Percentiles rank a stretch among this genome's conserved stretches.
These are phyloP conservation scores for Serendipita indica DNA, from an alignment of 768 basidiomycete species.

Conservation along the genomic window DNA sequence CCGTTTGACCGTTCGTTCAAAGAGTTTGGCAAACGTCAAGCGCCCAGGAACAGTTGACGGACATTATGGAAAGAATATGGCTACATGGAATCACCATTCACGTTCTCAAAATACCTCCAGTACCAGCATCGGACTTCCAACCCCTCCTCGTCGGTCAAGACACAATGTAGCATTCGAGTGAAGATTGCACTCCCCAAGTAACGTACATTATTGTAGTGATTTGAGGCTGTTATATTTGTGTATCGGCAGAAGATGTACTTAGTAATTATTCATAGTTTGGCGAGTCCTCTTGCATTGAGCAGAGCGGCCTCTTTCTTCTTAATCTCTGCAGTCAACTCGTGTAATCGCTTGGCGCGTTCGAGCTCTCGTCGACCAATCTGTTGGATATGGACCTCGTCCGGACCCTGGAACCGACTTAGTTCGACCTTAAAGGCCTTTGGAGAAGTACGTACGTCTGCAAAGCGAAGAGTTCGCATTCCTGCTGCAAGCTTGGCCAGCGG, in stretches of 20 bases:
- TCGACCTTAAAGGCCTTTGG: background rate
- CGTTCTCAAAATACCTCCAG: background rate
- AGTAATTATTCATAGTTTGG: background rate
- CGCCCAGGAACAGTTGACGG: background rate
- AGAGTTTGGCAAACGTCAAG: background rate
- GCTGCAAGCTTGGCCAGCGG: slow-evolving; percentile 67
- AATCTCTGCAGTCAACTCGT: slow-evolving; percentile 36
- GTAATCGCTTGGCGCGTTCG: slow-evolving; percentile 52
- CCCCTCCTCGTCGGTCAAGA: too few relatives aligned
- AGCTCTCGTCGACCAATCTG: slow-evolving; percentile 87
- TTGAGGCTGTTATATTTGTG: too few relatives aligned
- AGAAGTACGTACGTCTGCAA: slow-evolving; percentile 54
- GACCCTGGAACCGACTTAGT: slow-evolving; percentile 18
- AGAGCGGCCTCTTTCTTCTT: slow-evolving; percentile 48
- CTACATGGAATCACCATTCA: background rate
- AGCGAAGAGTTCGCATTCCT: slow-evolving; percentile 68
- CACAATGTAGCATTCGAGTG: too few relatives aligned
- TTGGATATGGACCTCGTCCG: slow-evolving; percentile 72
- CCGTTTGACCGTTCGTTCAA: background rate
- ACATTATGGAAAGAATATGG: background rate
- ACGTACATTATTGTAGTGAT: too few relatives aligned
- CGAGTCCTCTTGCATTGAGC: slow-evolving; percentile 11
- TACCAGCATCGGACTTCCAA: background rate
- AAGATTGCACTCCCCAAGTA: too few relatives aligned
- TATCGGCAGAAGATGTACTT: too few relatives aligned